Conservation (phyloP, 768 basidiomycete species). For the Phanerochaete sordida region DNA sequence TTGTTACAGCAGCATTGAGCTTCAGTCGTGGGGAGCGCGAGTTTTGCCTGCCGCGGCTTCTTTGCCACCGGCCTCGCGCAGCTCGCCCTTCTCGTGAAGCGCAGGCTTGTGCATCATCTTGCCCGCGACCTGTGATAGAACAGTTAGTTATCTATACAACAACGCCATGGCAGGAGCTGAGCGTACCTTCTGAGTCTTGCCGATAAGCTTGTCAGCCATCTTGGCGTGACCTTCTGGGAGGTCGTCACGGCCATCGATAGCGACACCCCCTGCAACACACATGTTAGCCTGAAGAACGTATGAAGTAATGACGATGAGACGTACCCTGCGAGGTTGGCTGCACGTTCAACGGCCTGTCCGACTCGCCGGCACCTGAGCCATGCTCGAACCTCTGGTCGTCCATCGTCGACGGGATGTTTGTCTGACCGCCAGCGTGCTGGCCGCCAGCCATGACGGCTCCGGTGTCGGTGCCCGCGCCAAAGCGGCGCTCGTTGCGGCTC, state of each 20-base stretch:
- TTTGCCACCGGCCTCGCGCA: slow-evolving; percentile 53
- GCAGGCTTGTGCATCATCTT: slow-evolving; percentile 46
- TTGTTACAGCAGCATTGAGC: no score
- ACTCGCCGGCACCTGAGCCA: neutral
- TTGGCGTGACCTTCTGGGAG: slow-evolving; percentile 38
- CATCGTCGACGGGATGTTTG: neutral
- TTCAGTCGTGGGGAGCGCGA: slow-evolving; percentile 39
- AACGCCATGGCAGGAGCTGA: no score
- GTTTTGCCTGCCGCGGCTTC: slow-evolving; percentile 38
- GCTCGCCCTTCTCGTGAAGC: slow-evolving; percentile 52
- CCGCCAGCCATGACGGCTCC: slow-evolving; percentile 20
- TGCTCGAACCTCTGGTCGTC: neutral
- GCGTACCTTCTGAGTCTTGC: slow-evolving; percentile 48
- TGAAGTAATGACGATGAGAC: no score
- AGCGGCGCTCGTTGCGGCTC: slow-evolving; percentile 17
- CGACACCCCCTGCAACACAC: slow-evolving; percentile 37
- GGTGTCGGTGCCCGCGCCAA: slow-evolving; percentile 19
- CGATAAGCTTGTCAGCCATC: slow-evolving; percentile 50
- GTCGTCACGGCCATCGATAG: slow-evolving; percentile 30
- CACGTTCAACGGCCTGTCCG: slow-evolving; percentile 33
- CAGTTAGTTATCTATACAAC: neutral
- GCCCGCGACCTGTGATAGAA: slow-evolving; percentile 39
- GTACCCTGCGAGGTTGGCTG: slow-evolving; percentile 27
- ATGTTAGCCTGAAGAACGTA: no score
- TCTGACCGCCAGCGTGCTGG: slow-evolving; percentile 11